A percentile compares a stretch with the other conserved stretches of the same genome.
Evolutionary conservation across 106 monocot species (phyloP).

Genomic region (Triglochin maritima): DNA sequence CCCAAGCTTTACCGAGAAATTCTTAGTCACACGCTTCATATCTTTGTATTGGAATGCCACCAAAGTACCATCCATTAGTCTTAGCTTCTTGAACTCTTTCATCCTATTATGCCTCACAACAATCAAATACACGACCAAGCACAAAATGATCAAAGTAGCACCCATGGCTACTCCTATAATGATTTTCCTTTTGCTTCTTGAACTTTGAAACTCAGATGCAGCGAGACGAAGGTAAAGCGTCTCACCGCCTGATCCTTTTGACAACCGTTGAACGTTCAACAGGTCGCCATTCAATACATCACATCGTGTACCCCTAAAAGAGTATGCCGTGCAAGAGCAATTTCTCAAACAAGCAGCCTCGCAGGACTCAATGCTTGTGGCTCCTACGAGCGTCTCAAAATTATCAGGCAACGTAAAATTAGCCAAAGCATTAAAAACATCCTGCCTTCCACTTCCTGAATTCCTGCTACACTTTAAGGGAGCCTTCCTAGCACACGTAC

Average conservation of each 20-base stretch:
- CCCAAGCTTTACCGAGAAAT: conserved; percentile 46
- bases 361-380: conserved; percentile 13
- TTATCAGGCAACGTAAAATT: neutral
- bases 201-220: no score
- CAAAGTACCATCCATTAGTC: conserved; percentile 3
- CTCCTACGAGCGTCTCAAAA: neutral
- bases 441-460: conserved; percentile 15
- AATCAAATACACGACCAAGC: no score
- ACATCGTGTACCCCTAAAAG: conserved; percentile 22
- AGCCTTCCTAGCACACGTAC: conserved; percentile 15
- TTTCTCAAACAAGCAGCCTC: conserved; percentile 33
- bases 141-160: no score
- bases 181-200: no score
- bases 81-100: no score
- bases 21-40: conserved; percentile 27
- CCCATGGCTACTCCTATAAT: no score
- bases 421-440: conserved; percentile 17
- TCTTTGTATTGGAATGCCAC: conserved; percentile 44
- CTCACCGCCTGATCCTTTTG: no score
- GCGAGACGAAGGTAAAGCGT: no score
- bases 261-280: no score
- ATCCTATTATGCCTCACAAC: no score
- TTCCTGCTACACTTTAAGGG: neutral
- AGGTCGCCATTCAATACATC: no score
- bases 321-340: conserved; percentile 23